Base-by-base conservation (phyloP, 805 yeast species). In the Hanseniaspora nectarophila region DNA sequence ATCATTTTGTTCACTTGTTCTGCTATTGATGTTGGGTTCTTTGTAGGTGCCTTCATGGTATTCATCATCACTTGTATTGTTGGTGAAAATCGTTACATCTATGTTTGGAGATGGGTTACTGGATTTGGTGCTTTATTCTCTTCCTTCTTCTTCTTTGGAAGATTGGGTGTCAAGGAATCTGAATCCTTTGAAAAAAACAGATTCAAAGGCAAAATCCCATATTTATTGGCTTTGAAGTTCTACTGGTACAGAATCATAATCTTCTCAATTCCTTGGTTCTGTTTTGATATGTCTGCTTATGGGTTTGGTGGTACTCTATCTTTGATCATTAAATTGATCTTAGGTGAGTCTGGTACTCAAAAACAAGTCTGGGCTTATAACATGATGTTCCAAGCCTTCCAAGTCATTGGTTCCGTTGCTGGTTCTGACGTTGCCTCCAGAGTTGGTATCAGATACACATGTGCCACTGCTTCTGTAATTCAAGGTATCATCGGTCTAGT, bases 41-140 rank as follows among this genome's bases (percentile, higher is more conserved):
- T 90, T 32, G 71, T 79, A 33, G 74, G 89, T 50, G 74, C 96
- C 1, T 82, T 90, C 59, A 94, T 87, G 20, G 95, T 95, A 37
- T 73, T 88, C 74, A 86, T 90, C 28, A 64, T 85, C 60, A 71
- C 86, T 54, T 85, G 92, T 86, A 89, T 89, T 59, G 86, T 82
- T 67, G 73, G 81, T 47, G 71, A 73, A 28, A 67, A 79, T 45
- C 82, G 85, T 62, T 75, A 89, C 64, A 79, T 78, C 34, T 82
- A 84, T 10, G 87, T 90, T 37, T 90, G 97, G 97, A 82, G 97
- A 74, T 71, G 88, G 54, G 80, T 95, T 10, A 70, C 89, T 37
- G 97, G 95, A 34, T 67, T 88, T 52, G 97, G 97, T 64, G 95
- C 90, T 21, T 74, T 90, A 48, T 88, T 90, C 29, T 96, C 97